These are phyloP conservation scores for Populus hybrid DNA, from an alignment of 441 rosid species.

Conservation along the genomic window DNA sequence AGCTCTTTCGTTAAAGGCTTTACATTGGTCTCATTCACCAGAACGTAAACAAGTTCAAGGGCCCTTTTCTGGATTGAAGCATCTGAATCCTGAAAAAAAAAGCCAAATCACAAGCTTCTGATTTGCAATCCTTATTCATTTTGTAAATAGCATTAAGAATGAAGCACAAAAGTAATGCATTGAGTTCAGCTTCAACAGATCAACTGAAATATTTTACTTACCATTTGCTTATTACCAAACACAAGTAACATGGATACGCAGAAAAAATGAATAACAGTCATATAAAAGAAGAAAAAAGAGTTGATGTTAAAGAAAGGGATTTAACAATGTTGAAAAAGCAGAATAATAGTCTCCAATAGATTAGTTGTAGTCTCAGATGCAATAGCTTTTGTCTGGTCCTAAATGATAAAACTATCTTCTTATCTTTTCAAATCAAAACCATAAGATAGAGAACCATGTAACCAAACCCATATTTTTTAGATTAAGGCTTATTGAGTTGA, in stretches of 20 bases:
- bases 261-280: neutral
- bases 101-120: constrained; percentile 27
- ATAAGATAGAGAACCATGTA: neutral
- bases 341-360: neutral
- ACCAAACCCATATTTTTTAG: neutral
- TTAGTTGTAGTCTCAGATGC: neutral
- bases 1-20: constrained; percentile 87
- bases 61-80: constrained; percentile 99
- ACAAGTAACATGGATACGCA: neutral
- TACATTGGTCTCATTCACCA: constrained; percentile 92
- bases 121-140: constrained; percentile 1
- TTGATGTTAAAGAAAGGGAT: neutral
- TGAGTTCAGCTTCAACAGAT: constrained; percentile 1
- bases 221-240: neutral
- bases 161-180: neutral
- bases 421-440: neutral
- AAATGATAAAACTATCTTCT: neutral
- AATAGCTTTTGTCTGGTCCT: neutral
- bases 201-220: neutral
- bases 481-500: neutral
- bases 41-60: constrained; percentile 83
- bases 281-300: neutral
- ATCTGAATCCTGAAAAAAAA: constrained; percentile 85
- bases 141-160: neutral
- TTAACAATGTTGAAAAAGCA: neutral